Evolutionary conservation across 2,329 filamentous ascomycete species (phyloP).

Genomic region (Blastomyces silverae): DNA sequence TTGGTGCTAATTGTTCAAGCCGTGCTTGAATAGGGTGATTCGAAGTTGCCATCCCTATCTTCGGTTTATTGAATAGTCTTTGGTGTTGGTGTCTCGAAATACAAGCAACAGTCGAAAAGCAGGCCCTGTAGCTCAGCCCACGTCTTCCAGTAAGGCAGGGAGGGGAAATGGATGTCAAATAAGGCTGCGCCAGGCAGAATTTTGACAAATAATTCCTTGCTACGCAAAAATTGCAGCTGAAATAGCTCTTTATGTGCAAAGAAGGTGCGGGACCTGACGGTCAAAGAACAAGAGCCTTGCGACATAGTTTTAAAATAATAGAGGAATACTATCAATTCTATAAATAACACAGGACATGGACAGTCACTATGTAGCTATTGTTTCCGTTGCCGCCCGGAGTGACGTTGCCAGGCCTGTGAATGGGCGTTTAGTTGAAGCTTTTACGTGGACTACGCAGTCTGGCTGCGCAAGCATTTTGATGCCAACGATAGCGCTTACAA

Average conservation of each 20-base stretch:
- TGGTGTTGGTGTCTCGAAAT: background rate
- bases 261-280: background rate
- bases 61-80: background rate
- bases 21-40: slow-evolving; percentile 12
- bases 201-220: background rate
- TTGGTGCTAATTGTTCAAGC: slow-evolving; percentile 19
- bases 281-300: background rate
- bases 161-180: background rate
- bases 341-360: background rate
- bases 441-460: background rate
- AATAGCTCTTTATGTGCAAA: background rate
- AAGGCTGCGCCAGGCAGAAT: slow-evolving; percentile 6
- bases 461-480: background rate
- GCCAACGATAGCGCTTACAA: background rate
- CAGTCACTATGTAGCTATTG: background rate
- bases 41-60: background rate
- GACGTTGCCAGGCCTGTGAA: background rate
- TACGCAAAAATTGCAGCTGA: background rate
- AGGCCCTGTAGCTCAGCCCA: background rate
- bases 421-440: background rate
- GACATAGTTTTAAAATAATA: background rate
- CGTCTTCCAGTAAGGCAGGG: background rate
- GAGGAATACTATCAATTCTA: slow-evolving; percentile 5
- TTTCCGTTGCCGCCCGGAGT: slow-evolving; percentile 10
- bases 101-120: background rate